A percentile compares a stretch with the other conserved stretches of the same genome.
Evolutionary conservation across 169 alveolate species (phyloP).

Genomic region (Eimeria necatrix): DNA sequence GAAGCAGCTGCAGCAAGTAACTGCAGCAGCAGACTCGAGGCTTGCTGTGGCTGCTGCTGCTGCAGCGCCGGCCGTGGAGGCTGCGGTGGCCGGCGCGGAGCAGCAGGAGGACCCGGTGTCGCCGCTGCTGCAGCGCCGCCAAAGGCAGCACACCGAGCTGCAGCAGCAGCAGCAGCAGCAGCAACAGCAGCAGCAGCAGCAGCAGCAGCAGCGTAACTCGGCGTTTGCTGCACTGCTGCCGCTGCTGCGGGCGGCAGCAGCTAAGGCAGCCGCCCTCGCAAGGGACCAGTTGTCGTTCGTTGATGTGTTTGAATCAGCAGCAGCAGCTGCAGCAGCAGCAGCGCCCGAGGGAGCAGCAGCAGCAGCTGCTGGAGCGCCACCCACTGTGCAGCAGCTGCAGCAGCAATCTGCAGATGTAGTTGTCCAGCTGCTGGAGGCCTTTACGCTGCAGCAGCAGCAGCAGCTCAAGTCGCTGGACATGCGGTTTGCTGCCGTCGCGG

Average conservation of each 20-base stretch:
- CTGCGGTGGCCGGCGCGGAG: conserved; percentile 1
- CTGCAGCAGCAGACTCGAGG: conserved; percentile 30
- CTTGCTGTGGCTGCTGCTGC: conserved; percentile 37
- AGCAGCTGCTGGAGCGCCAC: too few species aligned
- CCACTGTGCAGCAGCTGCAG: conserved; percentile 10
- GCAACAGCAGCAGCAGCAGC: conserved; percentile 15
- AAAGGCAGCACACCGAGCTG: not conserved
- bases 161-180: conserved; percentile 24
- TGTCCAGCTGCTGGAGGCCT: not conserved
- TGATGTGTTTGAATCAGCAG: not conserved
- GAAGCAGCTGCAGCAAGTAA: conserved; percentile 37
- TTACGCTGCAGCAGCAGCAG: not conserved
- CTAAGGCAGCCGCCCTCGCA: not conserved
- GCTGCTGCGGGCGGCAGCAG: conserved; percentile 4
- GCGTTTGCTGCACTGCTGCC: conserved; percentile 46
- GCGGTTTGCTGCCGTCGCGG: conserved; percentile 15
- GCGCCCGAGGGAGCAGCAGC: conserved; percentile 7
- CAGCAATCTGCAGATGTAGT: not conserved
- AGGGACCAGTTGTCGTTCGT: conserved; percentile 22
- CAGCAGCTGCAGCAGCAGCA: conserved; percentile 3
- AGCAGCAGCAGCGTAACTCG: not conserved
- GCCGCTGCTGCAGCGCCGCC: not conserved
- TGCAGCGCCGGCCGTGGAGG: conserved; percentile 12
- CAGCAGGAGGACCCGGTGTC: not conserved
- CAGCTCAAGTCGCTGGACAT: not conserved